These are phyloP conservation scores for Colletotrichum magnum DNA, from an alignment of 2,329 filamentous ascomycete genomes.

Conservation along the genomic window DNA sequence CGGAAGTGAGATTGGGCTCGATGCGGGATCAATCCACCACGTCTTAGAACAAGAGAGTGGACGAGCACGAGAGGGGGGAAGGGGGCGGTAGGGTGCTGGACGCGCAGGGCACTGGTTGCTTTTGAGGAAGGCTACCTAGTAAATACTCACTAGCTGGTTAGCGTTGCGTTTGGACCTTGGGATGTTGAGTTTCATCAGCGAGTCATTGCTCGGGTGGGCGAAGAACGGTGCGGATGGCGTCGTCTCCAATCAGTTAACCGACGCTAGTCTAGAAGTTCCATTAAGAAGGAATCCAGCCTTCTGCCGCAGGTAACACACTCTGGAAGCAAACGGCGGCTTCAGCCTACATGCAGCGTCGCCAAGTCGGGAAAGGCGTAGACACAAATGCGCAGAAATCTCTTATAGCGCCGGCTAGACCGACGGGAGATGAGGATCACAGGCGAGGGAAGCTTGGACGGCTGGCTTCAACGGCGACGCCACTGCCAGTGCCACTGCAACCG, in stretches of 20 bases:
- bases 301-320: conserved; percentile 12
- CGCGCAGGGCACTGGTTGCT: conserved; percentile 11
- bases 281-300: conserved; percentile 24
- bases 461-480: neutral
- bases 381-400: neutral
- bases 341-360: conserved; percentile 23
- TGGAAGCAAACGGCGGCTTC: conserved; percentile 33
- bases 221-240: conserved; percentile 31
- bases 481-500: neutral
- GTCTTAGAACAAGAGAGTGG: conserved; percentile 7
- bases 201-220: conserved; percentile 29
- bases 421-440: conserved; percentile 18
- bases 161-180: conserved; percentile 29
- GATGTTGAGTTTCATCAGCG: conserved; percentile 36
- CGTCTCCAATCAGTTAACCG: conserved; percentile 5
- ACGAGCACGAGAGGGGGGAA: conserved; percentile 10
- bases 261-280: conserved; percentile 21
- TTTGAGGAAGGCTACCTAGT: conserved; percentile 18
- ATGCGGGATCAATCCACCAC: neutral
- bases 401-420: conserved; percentile 18
- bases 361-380: conserved; percentile 13
- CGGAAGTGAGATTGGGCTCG: neutral
- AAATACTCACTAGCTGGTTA: conserved; percentile 7
- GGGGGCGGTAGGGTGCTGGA: neutral
- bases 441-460: conserved; percentile 3